Evolutionary conservation across 2,329 filamentous ascomycete genomes (phyloP).

Genomic region (Mycosphaerelloides madeirae): DNA sequence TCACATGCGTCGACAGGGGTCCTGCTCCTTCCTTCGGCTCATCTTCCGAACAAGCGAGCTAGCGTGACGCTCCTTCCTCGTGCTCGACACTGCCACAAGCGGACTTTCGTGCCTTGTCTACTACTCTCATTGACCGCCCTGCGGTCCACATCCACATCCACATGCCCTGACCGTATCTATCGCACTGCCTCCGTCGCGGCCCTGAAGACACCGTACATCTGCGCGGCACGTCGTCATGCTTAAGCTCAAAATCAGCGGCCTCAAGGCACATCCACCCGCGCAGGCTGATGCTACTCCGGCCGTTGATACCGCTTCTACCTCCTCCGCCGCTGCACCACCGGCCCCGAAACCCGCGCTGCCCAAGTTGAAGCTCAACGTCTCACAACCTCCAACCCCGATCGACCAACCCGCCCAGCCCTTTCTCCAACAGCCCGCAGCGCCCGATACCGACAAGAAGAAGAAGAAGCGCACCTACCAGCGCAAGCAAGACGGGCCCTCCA

Average conservation of each 20-base stretch:
- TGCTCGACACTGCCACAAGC: too few species aligned
- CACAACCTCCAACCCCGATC: slow-evolving; percentile 24
- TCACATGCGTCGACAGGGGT: too few species aligned
- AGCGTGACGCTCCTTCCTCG: too few species aligned
- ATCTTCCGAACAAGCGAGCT: too few species aligned
- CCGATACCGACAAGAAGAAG: slow-evolving; percentile 15
- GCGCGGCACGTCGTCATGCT: slow-evolving; percentile 10
- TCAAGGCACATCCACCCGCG: slow-evolving; percentile 3
- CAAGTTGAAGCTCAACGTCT: slow-evolving; percentile 25
- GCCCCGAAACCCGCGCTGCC: slow-evolving; percentile 13
- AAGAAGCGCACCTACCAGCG: slow-evolving; percentile 42
- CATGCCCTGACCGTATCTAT: background rate
- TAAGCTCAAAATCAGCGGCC: slow-evolving; percentile 20
- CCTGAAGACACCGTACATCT: background rate
- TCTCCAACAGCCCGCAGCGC: slow-evolving; percentile 13
- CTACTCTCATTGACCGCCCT: background rate
- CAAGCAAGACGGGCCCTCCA: slow-evolving; percentile 26
- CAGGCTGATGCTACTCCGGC: background rate
- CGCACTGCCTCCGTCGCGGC: background rate
- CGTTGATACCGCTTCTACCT: slow-evolving; percentile 1
- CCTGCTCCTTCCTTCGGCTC: too few species aligned
- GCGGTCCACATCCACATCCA: background rate
- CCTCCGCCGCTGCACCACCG: slow-evolving; percentile 10
- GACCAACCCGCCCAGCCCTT: slow-evolving; percentile 22
- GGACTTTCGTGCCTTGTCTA: too few species aligned